Conservation (phyloP, 2,329 filamentous ascomycete species). For the Cladophialophora chaetospira region DNA sequence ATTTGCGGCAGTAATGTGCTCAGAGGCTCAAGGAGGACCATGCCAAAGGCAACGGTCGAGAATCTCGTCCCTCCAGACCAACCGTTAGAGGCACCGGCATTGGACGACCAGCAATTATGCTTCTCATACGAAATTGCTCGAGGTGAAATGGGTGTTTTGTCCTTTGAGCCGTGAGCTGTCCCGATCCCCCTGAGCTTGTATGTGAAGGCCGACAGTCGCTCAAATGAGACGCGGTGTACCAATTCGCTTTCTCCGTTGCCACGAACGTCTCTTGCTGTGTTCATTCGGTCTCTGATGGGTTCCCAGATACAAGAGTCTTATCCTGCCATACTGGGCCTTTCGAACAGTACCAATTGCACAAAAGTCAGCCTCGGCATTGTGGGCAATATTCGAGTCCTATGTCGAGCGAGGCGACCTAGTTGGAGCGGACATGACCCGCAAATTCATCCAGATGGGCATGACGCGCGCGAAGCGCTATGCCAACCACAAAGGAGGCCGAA, state of each 20-base stretch:
- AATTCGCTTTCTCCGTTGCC: too few relatives aligned
- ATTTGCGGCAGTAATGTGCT: not conserved
- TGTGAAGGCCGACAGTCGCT: too few relatives aligned
- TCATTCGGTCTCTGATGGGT: too few relatives aligned
- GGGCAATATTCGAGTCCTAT: conserved; percentile 55
- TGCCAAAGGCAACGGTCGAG: conserved; percentile 27
- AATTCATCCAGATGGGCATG: conserved; percentile 69
- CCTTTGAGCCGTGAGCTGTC: conserved; percentile 66
- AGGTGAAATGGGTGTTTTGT: conserved; percentile 63
- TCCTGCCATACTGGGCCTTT: conserved; percentile 64
- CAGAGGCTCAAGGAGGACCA: not conserved
- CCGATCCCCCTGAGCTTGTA: too few relatives aligned
- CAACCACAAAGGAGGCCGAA: conserved; percentile 58
- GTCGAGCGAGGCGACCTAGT: conserved; percentile 58
- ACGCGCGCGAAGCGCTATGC: conserved; percentile 62
- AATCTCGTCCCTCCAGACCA: conserved; percentile 19
- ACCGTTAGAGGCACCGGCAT: conserved; percentile 28
- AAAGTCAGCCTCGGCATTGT: conserved; percentile 53
- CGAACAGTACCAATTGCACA: conserved; percentile 55
- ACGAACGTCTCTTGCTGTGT: too few relatives aligned
- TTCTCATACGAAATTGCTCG: conserved; percentile 58
- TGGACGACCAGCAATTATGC: conserved; percentile 25
- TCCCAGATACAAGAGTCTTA: conserved; percentile 62
- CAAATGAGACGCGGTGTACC: too few relatives aligned
- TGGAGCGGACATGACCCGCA: conserved; percentile 65